phyloP scores from a whole-genome alignment of 768 basidiomycete species.

The Ramaria sp. region DNA sequence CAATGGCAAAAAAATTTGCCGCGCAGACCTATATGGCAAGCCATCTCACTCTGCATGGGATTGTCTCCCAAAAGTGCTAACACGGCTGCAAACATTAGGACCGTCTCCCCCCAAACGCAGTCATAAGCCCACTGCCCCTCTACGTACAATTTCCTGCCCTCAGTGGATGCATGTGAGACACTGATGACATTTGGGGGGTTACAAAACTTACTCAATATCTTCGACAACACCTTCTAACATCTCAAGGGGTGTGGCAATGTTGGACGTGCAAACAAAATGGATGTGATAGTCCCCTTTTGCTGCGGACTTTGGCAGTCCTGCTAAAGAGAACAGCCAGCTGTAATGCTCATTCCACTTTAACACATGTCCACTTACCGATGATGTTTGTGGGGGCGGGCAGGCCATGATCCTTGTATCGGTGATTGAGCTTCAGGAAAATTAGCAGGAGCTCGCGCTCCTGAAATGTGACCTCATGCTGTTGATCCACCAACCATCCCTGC shows the following conservation, averaged over 20 bases:
- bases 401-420: constrained; percentile 4
- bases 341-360: constrained; percentile 23
- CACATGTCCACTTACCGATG: no score
- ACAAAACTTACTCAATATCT: constrained; percentile 13
- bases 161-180: neutral
- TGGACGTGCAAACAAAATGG: constrained; percentile 18
- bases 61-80: constrained; percentile 18
- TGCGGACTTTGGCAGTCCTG: constrained; percentile 12
- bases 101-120: constrained; percentile 15
- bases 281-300: constrained; percentile 11
- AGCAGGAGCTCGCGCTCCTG: no score
- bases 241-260: constrained; percentile 16
- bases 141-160: neutral
- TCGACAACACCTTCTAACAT: constrained; percentile 16
- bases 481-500: no score
- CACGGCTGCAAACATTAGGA: constrained; percentile 21
- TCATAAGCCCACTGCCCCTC: constrained; percentile 12
- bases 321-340: constrained; percentile 17
- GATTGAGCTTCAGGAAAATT: no score
- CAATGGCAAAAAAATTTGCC: constrained; percentile 15
- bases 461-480: no score
- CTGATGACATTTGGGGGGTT: no score
- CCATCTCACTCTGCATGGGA: constrained; percentile 14
- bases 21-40: constrained; percentile 12
- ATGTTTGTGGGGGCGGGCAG: constrained; percentile 15